Conservation (phyloP, 1,284 basidiomycete genomes). For the Moniliophthora roreri region DNA sequence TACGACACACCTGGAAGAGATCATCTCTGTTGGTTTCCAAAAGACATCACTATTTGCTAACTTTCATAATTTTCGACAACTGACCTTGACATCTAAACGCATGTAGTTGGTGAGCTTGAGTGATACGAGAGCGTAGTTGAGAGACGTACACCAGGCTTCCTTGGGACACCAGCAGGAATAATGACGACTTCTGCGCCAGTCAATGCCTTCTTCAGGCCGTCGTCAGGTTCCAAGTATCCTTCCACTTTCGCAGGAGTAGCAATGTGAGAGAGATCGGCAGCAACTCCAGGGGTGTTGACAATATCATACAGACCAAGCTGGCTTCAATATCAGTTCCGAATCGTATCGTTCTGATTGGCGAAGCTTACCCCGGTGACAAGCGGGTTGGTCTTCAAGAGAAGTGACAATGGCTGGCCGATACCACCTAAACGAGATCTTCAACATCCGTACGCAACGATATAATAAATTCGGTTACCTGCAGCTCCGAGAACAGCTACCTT, state of each 20-base stretch:
- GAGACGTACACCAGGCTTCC: conserved; percentile 84
- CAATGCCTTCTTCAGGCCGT: conserved; percentile 83
- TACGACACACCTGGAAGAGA: conserved; percentile 78
- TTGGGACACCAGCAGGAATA: conserved; percentile 96
- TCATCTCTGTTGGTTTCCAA: conserved; percentile 65
- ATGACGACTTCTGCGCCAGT: conserved; percentile 88
- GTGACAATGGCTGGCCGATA: conserved; percentile 91
- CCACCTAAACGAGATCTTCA: conserved; percentile 50
- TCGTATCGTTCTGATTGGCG: conserved; percentile 2
- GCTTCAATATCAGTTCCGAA: neutral
- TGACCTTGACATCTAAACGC: conserved; percentile 72
- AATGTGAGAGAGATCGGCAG: conserved; percentile 92
- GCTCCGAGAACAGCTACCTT: conserved; percentile 94
- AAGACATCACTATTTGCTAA: conserved; percentile 5
- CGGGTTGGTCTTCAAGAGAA: conserved; percentile 87
- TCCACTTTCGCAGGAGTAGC: conserved; percentile 76
- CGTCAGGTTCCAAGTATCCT: conserved; percentile 73
- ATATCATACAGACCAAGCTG: conserved; percentile 94
- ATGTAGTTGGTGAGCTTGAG: conserved; percentile 48
- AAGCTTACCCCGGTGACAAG: conserved; percentile 69
- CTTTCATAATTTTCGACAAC: conserved; percentile 19
- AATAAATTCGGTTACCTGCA: conserved; percentile 55
- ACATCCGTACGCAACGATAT: conserved; percentile 7
- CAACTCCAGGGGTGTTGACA: conserved; percentile 94
- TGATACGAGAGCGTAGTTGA: conserved; percentile 2